Conservation (phyloP, 2,329 filamentous ascomycete species). For the Clonostachys rhizophaga region DNA sequence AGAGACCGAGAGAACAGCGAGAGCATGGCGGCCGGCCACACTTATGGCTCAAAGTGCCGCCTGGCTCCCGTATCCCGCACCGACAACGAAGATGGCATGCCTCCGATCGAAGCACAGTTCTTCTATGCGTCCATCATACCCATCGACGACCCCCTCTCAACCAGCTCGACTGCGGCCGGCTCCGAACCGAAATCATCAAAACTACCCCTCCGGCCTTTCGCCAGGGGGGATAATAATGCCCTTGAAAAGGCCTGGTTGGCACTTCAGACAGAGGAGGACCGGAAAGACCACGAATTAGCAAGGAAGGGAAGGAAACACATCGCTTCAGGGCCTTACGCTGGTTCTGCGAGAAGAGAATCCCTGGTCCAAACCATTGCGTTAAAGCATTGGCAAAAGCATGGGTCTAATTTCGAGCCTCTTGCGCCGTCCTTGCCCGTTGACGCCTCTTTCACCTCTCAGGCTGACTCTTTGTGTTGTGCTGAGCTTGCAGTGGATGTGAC, state of each 20-base stretch:
- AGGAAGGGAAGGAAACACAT: constrained; percentile 5
- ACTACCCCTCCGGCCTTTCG: constrained; percentile 71
- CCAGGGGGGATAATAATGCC: constrained; percentile 70
- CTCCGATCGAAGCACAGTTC: constrained; percentile 66
- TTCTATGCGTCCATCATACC: constrained; percentile 81
- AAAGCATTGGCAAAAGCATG: constrained; percentile 43
- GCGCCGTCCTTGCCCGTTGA: constrained; percentile 11
- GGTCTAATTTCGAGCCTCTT: constrained; percentile 20
- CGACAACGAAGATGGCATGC: constrained; percentile 39
- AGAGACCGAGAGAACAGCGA: too few species aligned
- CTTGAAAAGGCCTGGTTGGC: constrained; percentile 74
- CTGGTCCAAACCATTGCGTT: constrained; percentile 37
- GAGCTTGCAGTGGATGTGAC: constrained; percentile 40
- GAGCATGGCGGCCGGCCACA: constrained; percentile 34
- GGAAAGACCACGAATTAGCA: constrained; percentile 37
- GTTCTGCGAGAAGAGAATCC: constrained; percentile 22
- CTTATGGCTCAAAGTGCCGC: constrained; percentile 55
- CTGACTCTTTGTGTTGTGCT: constrained; percentile 39
- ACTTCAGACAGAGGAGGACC: constrained; percentile 45
- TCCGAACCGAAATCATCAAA: constrained; percentile 47
- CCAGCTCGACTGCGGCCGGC: constrained; percentile 45
- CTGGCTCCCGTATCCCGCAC: constrained; percentile 39
- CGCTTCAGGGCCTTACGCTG: constrained; percentile 21
- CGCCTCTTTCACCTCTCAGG: constrained; percentile 18
- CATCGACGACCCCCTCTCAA: constrained; percentile 84